Base-by-base conservation (phyloP, 1,139 yeast species). In the Meyerozyma elateridarum region DNA sequence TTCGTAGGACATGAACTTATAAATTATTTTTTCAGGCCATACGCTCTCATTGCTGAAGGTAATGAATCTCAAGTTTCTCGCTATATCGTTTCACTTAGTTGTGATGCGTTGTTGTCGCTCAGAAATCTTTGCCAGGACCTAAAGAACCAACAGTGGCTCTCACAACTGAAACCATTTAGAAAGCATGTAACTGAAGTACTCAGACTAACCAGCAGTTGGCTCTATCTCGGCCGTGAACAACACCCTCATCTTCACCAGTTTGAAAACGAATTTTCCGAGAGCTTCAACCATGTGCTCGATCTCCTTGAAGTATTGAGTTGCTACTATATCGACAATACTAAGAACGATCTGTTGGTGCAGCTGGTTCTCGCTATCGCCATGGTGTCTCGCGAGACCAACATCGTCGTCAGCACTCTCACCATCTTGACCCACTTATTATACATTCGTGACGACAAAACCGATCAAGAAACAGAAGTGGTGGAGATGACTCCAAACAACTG, bases 91-190 rank as follows among this genome's bases (percentile, higher is more conserved):
- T 54, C 58, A 25, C 51, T 53, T 41, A 67, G 79, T 34, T 63
- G 80, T 32, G 88, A 83, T 49, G 70, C 85, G 2, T 67, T 83
- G 33, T 65, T 91, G 36, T 72, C 85, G 15, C 62, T 91, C 36
- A 70, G 97, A 48, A 91, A 91, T 54, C 63, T 85, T 35, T 73
- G 84, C 2, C 93, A 91, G 51, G 96, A 87, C 50, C 73, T 85
- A 11, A 80, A 73, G 27, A 85, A 87, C 47, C 94, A 95, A 26
- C 89, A 84, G 52, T 71, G 80, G 56, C 60, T 91, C 39, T 84
- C 93, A 0, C 71, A 76, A 42, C 63, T 72, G 33, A 61, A 56
- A 30, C 52, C 54, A 20, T 66, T 80, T 30, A 76, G 73, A 46
- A 67, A 67, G 35, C 64, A 64, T 29, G 57, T 63, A 25, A 52